Percentiles rank a stretch among this genome's conserved stretches.
Evolutionary conservation across 768 basidiomycete species (phyloP).

Genomic region (Boletus edulis): DNA sequence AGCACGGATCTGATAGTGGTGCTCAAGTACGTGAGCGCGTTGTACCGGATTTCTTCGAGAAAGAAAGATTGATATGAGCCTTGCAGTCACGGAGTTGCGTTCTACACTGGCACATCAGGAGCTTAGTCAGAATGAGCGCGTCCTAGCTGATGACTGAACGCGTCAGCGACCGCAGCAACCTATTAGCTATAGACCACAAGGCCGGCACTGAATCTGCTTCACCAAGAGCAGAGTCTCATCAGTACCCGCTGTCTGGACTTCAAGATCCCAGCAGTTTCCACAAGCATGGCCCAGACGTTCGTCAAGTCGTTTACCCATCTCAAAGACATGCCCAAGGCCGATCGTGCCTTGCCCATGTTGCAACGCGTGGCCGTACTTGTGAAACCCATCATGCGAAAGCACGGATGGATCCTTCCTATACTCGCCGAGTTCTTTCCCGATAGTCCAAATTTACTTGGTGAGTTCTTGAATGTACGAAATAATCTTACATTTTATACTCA

Average conservation of each 20-base stretch:
- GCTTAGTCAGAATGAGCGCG: conserved; percentile 6
- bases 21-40: no score
- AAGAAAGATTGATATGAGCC: neutral
- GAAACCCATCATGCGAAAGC: conserved; percentile 92
- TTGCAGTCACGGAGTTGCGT: no score
- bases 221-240: no score
- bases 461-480: conserved; percentile 20
- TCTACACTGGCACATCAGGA: neutral
- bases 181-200: neutral
- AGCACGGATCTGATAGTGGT: no score
- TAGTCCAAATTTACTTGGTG: conserved; percentile 69
- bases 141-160: neutral
- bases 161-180: conserved; percentile 7
- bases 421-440: conserved; percentile 90
- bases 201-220: neutral
- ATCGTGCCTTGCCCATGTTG: conserved; percentile 66
- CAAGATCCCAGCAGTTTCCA: neutral
- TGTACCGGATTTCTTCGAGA: neutral
- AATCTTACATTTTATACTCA: conserved; percentile 6
- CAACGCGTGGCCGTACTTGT: conserved; percentile 74
- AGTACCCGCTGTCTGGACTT: neutral
- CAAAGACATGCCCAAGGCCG: conserved; percentile 61
- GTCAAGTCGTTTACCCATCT: conserved; percentile 71
- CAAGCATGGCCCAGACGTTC: conserved; percentile 52
- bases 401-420: conserved; percentile 72